Evolutionary conservation across 257 asterid genomes (phyloP), one percentile per base, ranked within the genome.

Genomic region (Thymus mandschuricus): DNA sequence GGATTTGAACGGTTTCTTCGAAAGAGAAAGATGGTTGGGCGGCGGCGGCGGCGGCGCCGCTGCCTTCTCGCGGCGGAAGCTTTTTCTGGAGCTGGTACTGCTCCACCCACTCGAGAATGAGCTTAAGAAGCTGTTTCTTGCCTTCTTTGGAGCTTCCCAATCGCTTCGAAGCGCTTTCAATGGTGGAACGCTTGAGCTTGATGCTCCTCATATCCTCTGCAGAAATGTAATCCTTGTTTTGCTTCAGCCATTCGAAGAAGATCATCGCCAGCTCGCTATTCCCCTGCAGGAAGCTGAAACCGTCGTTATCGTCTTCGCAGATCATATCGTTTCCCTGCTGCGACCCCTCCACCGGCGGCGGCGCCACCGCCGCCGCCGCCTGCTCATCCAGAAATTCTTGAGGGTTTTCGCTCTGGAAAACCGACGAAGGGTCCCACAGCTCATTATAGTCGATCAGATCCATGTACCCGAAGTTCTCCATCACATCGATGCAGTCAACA

Each of bases 61-160:
- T 72, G 1, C 71, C 75, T 63, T 61, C 88, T 6, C 67, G 65
- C 59, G 69, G 31, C 64, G 82, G 76, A 48, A 52, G 28, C 30
- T 79, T 89, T 31, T 87, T 91, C 74, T 86, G 97, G 29, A 91
- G 91, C 59, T 86, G 96, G 61, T 81, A 61, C 3, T 79, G 89
- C 43, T 88, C 92, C 33, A 94, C 99, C 99, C 99, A 94, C 11
- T 84, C 88, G 13, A 94, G 89, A 8, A 94, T 89, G 34, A 94
- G 89, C 11, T 83, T 86, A 71, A 91, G 52, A 30, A 94, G 86
- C 77, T 86, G 92, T 30, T 86, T 89, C 67, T 85, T 91, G 0
- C 97, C 99, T 75, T 94, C 97, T 46, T 72, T 84, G 1, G 78
- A 64, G 68, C 71, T 78, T 0, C 99, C 99, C 27, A 94, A 69